Evolutionary conservation across 2,329 filamentous ascomycete species (phyloP).

Genomic region (Incumbomyces lentus): DNA sequence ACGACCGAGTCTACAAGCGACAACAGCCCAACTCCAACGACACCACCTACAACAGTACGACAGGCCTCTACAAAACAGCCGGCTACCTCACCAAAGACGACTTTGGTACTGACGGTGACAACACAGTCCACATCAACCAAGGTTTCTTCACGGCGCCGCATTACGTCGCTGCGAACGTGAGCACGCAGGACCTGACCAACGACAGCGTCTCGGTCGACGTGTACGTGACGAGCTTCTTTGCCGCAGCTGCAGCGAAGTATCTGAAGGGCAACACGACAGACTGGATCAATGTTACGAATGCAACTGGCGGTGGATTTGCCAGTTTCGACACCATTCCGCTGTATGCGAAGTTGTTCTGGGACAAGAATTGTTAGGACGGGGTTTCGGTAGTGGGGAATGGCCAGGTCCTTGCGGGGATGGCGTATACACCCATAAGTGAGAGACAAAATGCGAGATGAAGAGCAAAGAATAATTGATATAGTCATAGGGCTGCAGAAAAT

Average conservation of each 20-base stretch:
- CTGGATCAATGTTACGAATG: constrained; percentile 11
- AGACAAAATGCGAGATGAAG: no score
- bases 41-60: constrained; percentile 9
- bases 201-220: constrained; percentile 14
- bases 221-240: constrained; percentile 17
- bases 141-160: constrained; percentile 21
- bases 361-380: constrained; percentile 13
- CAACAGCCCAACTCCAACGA: constrained; percentile 12
- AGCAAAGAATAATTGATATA: no score
- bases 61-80: constrained; percentile 13
- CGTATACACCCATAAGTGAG: no score
- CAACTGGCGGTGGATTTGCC: constrained; percentile 12
- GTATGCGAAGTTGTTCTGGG: constrained; percentile 14
- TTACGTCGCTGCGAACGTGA: constrained; percentile 26
- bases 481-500: no score
- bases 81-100: constrained; percentile 27
- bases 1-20: constrained; percentile 21
- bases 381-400: neutral
- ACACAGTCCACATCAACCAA: constrained; percentile 24
- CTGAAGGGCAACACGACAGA: constrained; percentile 16
- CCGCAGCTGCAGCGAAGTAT: constrained; percentile 13
- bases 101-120: constrained; percentile 27
- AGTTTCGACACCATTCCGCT: constrained; percentile 17
- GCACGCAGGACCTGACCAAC: constrained; percentile 11
- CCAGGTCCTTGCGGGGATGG: no score